Evolutionary conservation across 2,329 filamentous ascomycete genomes (phyloP), one percentile per base, ranked within the genome.

Genomic region (Aspergillus brasiliensis): DNA sequence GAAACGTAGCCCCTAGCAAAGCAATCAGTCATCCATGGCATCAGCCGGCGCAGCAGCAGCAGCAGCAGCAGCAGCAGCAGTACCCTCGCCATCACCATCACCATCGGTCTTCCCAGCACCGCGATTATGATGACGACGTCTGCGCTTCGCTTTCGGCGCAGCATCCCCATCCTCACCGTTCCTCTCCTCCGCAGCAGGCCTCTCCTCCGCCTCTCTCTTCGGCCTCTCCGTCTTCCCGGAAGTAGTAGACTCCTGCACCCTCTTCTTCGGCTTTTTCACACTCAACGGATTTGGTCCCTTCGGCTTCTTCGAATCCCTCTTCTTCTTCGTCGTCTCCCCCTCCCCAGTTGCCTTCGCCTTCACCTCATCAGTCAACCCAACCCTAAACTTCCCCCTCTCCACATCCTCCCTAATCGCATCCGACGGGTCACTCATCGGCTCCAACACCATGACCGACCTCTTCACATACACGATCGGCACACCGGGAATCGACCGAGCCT

Each of bases 381-480:
- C 74, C 47, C 75, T 74, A 61, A 82, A 80, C 65, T 82, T 82
- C 40, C 76, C 77, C 60, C 71, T 76, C 70, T 82, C 80, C n/a
- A 75, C 70, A 1, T 75, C 76, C 49, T 80, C 75, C 38, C 78
- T 71, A 11, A 80, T 70, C 21, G 70, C 70, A 63, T 79, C 77
- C 13, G 78, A 81, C 1, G 72, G 70, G 19, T 68, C 73, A 57
- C 79, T 81, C 73, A 82, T 72, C 13, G 80, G 80, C 67, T 82
- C 80, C 57, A 82, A 66, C 13, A 82, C 75, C 80, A 82, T 82
- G 7, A 82, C 80, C 15, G 79, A 81, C 49, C 80, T 73, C 69
- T 82, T 82, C 31, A 82, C 80, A 66, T 81, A 82, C 46, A 82
- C 76, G 27, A 82, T 78, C 15, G 80, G 80, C 31, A 82, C 80